These are phyloP conservation scores for Paraleonurus japonicus DNA, from an alignment of 257 asterid species.

Conservation along the genomic window DNA sequence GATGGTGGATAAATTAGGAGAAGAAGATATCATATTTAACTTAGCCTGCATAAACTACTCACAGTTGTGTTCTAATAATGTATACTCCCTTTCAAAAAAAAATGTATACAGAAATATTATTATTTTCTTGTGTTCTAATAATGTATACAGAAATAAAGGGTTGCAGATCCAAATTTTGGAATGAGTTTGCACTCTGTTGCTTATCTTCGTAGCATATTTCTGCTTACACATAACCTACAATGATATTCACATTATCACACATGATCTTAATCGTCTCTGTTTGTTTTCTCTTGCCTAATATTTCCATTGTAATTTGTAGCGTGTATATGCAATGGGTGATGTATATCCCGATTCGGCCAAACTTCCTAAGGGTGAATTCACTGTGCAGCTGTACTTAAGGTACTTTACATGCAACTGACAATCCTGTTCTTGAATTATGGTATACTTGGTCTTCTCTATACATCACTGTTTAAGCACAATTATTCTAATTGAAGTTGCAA, in stretches of 20 bases:
- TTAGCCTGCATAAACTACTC: background rate
- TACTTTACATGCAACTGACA: conserved; percentile 23
- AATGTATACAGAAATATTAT: too few relatives aligned
- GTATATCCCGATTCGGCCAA: conserved; percentile 79
- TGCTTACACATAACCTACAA: conserved; percentile 1
- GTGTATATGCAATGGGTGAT: conserved; percentile 86
- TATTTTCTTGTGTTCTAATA: too few relatives aligned
- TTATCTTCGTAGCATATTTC: background rate
- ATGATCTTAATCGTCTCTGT: conserved; percentile 4
- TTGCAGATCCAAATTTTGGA: background rate
- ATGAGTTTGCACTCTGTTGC: conserved; percentile 20
- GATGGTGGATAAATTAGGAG: background rate
- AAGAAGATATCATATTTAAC: background rate
- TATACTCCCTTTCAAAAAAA: too few relatives aligned
- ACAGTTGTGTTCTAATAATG: background rate
- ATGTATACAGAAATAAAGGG: background rate
- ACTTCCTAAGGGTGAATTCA: conserved; percentile 96
- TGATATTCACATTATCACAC: background rate
- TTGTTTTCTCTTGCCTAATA: conserved; percentile 23
- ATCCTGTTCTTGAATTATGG: conserved; percentile 24
- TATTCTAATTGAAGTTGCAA: conserved; percentile 10
- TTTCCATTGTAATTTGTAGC: conserved; percentile 50
- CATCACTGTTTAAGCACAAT: background rate
- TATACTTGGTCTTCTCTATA: background rate
- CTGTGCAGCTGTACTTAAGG: conserved; percentile 84